phyloP scores from a whole-genome alignment of 495 filamentous ascomycete species.

The Penicillium diatomitis region DNA sequence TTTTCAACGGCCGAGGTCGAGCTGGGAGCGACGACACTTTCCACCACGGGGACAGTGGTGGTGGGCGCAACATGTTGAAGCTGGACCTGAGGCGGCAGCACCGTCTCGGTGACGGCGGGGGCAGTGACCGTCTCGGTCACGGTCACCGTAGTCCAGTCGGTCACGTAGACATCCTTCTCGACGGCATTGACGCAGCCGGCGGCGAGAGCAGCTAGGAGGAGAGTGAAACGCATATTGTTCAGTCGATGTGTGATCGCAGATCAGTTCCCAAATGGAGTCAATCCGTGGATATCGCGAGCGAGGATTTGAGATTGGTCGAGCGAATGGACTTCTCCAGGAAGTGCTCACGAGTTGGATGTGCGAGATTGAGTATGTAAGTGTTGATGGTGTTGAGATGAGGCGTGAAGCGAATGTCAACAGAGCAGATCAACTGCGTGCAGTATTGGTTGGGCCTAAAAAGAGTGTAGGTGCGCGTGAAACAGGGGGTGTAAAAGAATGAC shows the following conservation, averaged over 20 bases:
- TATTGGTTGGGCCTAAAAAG: slow-evolving; percentile 9
- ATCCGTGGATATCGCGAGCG: neutral
- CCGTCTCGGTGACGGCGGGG: slow-evolving; percentile 17
- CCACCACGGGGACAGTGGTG: slow-evolving; percentile 4
- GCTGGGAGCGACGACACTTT: no score
- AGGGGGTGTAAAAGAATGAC: slow-evolving; percentile 30
- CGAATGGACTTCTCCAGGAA: slow-evolving; percentile 33
- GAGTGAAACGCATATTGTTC: slow-evolving; percentile 59
- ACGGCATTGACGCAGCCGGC: slow-evolving; percentile 49
- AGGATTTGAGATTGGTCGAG: neutral
- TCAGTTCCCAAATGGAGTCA: slow-evolving; percentile 9
- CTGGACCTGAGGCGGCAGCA: slow-evolving; percentile 8
- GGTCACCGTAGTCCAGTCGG: slow-evolving; percentile 47
- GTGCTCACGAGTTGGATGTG: slow-evolving; percentile 3
- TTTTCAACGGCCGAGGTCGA: no score
- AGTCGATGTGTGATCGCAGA: slow-evolving; percentile 15
- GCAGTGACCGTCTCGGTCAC: slow-evolving; percentile 55
- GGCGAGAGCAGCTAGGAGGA: slow-evolving; percentile 53
- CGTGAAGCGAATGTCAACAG: slow-evolving; percentile 6
- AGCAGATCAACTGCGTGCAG: slow-evolving; percentile 32
- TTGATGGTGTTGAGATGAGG: neutral
- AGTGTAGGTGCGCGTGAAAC: slow-evolving; percentile 13
- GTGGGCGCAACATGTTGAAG: slow-evolving; percentile 3
- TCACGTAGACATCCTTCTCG: slow-evolving; percentile 46
- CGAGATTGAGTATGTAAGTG: no score